Evolutionary conservation across 139 green algal genomes (phyloP).

Genomic region (Picochlorum sp.): DNA sequence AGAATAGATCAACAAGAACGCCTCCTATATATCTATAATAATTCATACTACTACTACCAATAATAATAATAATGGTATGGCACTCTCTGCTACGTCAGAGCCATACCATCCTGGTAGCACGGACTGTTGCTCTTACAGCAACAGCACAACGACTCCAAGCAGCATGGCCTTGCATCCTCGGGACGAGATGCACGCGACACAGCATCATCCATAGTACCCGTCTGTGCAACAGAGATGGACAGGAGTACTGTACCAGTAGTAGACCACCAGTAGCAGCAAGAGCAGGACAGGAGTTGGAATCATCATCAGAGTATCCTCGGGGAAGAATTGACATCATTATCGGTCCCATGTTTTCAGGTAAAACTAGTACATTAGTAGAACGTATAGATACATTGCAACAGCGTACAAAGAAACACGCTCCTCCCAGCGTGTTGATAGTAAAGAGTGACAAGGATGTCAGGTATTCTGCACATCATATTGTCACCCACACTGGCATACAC

Average conservation of each 20-base stretch:
- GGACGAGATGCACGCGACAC: too few species aligned
- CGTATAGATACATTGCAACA: constrained; percentile 18
- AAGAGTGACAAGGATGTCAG: constrained; percentile 56
- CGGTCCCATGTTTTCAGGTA: constrained; percentile 72
- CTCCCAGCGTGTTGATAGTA: constrained; percentile 41
- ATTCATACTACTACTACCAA: too few species aligned
- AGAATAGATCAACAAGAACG: too few species aligned
- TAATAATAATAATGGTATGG: too few species aligned
- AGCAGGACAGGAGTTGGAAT: not conserved
- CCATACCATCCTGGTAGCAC: too few species aligned
- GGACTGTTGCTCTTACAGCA: too few species aligned
- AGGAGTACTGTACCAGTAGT: not conserved
- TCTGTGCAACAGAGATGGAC: too few species aligned
- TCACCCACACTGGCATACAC: constrained; percentile 38
- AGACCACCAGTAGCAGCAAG: not conserved
- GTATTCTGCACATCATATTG: constrained; percentile 31
- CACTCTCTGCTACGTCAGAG: too few species aligned
- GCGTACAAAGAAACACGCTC: not conserved
- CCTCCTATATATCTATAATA: too few species aligned
- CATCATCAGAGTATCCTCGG: not conserved
- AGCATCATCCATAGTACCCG: too few species aligned
- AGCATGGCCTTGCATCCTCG: too few species aligned
- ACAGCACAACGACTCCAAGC: too few species aligned
- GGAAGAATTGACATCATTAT: constrained; percentile 53
- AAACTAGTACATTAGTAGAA: constrained; percentile 33